Conservation (phyloP, 1,284 basidiomycete species). For the Tilletia indica region DNA sequence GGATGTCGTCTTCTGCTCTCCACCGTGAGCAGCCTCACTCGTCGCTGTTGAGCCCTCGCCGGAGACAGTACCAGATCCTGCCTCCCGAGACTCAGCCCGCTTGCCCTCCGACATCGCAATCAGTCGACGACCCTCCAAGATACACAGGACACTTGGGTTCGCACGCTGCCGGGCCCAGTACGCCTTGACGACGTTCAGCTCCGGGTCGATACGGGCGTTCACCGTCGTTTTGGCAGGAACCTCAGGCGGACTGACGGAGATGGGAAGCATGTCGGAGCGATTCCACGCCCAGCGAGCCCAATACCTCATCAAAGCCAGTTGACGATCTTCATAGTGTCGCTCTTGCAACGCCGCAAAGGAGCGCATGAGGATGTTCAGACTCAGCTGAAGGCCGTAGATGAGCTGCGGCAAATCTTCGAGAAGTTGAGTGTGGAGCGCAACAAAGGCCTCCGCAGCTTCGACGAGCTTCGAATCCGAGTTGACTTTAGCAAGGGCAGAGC, state of each 20-base stretch:
- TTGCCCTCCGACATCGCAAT: background rate
- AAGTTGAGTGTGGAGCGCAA: slow-evolving; percentile 56
- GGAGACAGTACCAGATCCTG: too few relatives aligned
- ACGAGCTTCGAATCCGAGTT: slow-evolving; percentile 17
- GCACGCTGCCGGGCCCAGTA: slow-evolving; percentile 7
- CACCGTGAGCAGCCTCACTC: too few relatives aligned
- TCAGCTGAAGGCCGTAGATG: slow-evolving; percentile 52
- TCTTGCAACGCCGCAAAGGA: slow-evolving; percentile 52
- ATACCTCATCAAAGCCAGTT: background rate
- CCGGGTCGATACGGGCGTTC: background rate
- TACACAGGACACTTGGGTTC: background rate
- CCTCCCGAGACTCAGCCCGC: too few relatives aligned
- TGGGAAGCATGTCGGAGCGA: background rate
- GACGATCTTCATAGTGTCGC: slow-evolving; percentile 2
- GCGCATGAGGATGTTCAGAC: slow-evolving; percentile 53
- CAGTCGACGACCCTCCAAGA: slow-evolving; percentile 1
- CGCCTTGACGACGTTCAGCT: slow-evolving; percentile 9
- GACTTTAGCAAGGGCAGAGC: background rate
- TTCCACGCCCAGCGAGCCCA: background rate
- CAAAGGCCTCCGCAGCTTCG: slow-evolving; percentile 53
- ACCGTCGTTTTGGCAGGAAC: background rate
- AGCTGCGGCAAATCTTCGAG: slow-evolving; percentile 57
- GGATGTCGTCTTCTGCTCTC: too few relatives aligned
- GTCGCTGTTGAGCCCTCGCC: too few relatives aligned
- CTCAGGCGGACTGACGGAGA: background rate